Conservation (phyloP, 306 rosid genomes). For the Cucumis hystrix region DNA sequence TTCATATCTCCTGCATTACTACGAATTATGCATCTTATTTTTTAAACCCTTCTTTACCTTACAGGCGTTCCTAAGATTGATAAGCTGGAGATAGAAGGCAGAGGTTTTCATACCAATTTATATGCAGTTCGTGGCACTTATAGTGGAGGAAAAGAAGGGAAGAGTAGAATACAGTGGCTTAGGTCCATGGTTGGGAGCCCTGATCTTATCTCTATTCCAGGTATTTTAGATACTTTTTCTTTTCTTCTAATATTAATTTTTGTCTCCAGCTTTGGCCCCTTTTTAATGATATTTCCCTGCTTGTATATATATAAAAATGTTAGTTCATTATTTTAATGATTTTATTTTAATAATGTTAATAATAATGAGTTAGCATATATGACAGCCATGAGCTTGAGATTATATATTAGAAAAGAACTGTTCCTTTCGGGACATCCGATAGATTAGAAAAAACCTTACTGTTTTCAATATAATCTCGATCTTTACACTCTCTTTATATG, state of each 20-base stretch:
- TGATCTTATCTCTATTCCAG: constrained; percentile 91
- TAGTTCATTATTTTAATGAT: not conserved
- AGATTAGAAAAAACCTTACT: no score
- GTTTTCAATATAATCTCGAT: not conserved
- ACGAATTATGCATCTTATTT: not conserved
- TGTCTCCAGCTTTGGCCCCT: not conserved
- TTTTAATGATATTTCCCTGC: not conserved
- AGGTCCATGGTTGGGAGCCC: constrained; percentile 99
- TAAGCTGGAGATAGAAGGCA: constrained; percentile 93
- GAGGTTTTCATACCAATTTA: constrained; percentile 94
- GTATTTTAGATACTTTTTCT: constrained; percentile 28
- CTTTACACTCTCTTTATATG: not conserved
- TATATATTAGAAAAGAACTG: not conserved
- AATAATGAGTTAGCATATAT: not conserved
- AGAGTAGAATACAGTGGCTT: constrained; percentile 94
- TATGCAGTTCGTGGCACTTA: constrained; percentile 84
- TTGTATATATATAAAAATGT: not conserved
- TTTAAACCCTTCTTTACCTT: not conserved
- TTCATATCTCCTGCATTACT: not conserved
- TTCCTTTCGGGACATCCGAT: no score
- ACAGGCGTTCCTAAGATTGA: constrained; percentile 84
- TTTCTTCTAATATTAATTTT: not conserved
- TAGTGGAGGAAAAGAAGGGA: constrained; percentile 98
- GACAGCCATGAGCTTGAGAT: not conserved
- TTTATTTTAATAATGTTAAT: no score